Conservation (phyloP, 176 grass and related monocot species). For the Bolboschoenus planiculmis region DNA sequence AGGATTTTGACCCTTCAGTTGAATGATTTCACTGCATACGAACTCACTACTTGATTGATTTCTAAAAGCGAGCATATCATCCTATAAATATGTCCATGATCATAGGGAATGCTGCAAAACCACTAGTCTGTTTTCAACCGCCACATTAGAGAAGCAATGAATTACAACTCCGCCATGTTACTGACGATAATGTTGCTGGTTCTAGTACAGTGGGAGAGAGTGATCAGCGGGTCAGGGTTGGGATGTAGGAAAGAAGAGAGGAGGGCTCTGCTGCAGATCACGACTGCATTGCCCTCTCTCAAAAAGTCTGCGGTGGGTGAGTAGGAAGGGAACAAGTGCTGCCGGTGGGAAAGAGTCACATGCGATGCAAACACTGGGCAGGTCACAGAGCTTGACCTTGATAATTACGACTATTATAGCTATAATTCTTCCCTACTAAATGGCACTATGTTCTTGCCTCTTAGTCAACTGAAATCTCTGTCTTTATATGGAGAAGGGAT, state of each 20-base stretch:
- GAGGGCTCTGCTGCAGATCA: not conserved
- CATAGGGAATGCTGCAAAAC: not conserved
- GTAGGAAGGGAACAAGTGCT: not conserved
- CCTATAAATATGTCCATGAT: too few relatives aligned
- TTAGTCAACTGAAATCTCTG: not conserved
- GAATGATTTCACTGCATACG: too few relatives aligned
- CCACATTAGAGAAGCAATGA: not conserved
- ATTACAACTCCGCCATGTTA: not conserved
- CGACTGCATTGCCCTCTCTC: not conserved
- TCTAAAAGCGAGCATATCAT: too few relatives aligned
- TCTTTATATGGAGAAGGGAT: not conserved
- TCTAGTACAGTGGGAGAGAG: not conserved
- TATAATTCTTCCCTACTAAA: too few relatives aligned
- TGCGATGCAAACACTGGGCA: not conserved
- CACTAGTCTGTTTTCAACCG: not conserved
- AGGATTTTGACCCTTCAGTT: too few relatives aligned
- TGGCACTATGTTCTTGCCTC: not conserved
- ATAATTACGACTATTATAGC: not conserved
- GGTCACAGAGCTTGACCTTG: not conserved
- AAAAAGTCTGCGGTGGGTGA: not conserved
- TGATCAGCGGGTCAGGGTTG: not conserved
- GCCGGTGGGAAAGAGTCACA: not conserved
- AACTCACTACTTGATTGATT: too few relatives aligned
- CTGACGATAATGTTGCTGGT: not conserved
- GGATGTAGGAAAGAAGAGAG: not conserved